Evolutionary conservation across 2,329 filamentous ascomycete species (phyloP).

Genomic region (Didymella segeticola): DNA sequence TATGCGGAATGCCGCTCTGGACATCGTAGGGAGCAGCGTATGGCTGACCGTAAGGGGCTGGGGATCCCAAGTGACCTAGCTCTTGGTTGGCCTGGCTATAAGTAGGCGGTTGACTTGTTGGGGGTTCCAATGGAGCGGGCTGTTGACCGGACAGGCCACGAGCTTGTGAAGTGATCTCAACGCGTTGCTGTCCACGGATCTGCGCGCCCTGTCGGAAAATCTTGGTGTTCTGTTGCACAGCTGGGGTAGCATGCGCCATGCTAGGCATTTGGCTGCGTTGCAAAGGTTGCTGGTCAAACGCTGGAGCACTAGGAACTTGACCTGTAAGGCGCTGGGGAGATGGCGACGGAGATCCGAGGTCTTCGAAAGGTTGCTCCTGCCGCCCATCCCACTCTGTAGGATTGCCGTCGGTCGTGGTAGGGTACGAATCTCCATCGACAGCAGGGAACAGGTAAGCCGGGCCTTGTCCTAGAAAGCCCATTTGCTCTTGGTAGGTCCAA

Average conservation of each 20-base stretch:
- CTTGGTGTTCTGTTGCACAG: conserved; percentile 1
- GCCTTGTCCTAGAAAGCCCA: conserved; percentile 6
- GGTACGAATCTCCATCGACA: conserved; percentile 46
- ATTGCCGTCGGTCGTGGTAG: conserved; percentile 46
- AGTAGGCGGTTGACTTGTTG: conserved; percentile 19
- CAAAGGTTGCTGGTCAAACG: conserved; percentile 8
- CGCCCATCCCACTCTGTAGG: conserved; percentile 23
- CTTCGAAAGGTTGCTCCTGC: conserved; percentile 18
- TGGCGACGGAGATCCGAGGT: conserved; percentile 10
- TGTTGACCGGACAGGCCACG: conserved; percentile 5
- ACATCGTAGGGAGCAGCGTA: background rate
- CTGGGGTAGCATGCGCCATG: background rate
- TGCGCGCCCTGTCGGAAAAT: conserved; percentile 23
- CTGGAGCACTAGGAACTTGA: conserved; percentile 10
- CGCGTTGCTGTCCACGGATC: conserved; percentile 30
- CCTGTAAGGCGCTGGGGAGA: conserved; percentile 17
- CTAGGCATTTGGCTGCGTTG: conserved; percentile 4
- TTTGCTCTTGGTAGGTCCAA: conserved; percentile 1
- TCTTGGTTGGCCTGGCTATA: conserved; percentile 17
- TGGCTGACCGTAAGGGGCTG: background rate
- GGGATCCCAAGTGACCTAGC: background rate
- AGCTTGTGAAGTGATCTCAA: conserved; percentile 7
- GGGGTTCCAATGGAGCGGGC: background rate
- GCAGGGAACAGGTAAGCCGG: conserved; percentile 9
- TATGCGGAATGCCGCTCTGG: conserved; percentile 7